Conservation (phyloP, 2,329 filamentous ascomycete species). For the Claviceps fusiformis region DNA sequence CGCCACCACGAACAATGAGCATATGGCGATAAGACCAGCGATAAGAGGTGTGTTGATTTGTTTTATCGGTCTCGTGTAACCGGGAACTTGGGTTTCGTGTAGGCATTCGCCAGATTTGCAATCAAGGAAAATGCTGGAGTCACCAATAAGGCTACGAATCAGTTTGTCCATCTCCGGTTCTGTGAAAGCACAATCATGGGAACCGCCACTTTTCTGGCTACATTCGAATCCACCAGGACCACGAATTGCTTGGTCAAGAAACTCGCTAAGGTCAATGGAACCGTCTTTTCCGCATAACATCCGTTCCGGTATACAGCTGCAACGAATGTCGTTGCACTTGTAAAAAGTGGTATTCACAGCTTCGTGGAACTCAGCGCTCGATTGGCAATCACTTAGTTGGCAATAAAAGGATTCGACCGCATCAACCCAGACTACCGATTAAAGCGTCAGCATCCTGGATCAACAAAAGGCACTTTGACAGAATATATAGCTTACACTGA, state of each 20-base stretch:
- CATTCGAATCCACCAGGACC: slow-evolving; percentile 81
- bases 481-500: slow-evolving; percentile 52
- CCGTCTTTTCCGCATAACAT: slow-evolving; percentile 90
- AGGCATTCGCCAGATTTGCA: slow-evolving; percentile 86
- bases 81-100: slow-evolving; percentile 83
- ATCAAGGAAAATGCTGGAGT: slow-evolving; percentile 70
- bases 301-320: slow-evolving; percentile 75
- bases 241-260: slow-evolving; percentile 67
- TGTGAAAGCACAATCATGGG: slow-evolving; percentile 63
- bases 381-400: slow-evolving; percentile 67
- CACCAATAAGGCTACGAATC: slow-evolving; percentile 80
- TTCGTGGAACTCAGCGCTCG: slow-evolving; percentile 52
- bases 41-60: slow-evolving; percentile 95
- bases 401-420: slow-evolving; percentile 94
- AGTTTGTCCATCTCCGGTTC: slow-evolving; percentile 88
- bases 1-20: slow-evolving; percentile 76
- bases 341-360: slow-evolving; percentile 72
- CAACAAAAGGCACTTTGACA: background rate
- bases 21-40: slow-evolving; percentile 78
- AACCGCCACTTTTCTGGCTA: slow-evolving; percentile 47
- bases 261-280: slow-evolving; percentile 84
- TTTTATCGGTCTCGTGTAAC: slow-evolving; percentile 78
- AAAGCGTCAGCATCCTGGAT: background rate
- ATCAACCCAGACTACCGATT: slow-evolving; percentile 72
- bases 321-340: slow-evolving; percentile 71